phyloP scores from a whole-genome alignment of 257 asterid species.

The Orobanche coerulescens region DNA sequence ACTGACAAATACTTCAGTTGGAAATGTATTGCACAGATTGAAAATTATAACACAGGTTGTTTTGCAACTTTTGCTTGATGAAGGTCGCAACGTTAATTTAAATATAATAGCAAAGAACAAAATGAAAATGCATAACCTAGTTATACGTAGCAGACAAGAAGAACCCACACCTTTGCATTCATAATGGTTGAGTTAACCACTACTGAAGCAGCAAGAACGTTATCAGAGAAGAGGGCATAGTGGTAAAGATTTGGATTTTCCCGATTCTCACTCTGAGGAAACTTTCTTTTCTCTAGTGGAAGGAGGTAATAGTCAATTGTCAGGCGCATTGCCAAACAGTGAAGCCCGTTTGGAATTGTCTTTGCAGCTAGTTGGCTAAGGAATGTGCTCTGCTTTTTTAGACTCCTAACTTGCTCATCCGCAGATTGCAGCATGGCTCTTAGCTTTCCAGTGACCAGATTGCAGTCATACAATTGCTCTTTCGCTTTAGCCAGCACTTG shows the following conservation, averaged over 20 bases:
- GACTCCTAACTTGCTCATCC: constrained; percentile 93
- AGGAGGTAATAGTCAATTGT: constrained; percentile 90
- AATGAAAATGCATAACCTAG: constrained; percentile 15
- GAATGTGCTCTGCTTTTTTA: constrained; percentile 97
- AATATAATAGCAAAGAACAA: not conserved
- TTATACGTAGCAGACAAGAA: not conserved
- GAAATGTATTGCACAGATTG: constrained; percentile 5
- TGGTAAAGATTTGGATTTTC: constrained; percentile 83
- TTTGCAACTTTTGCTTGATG: not conserved
- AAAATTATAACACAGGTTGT: not conserved
- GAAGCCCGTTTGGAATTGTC: constrained; percentile 95
- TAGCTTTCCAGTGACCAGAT: constrained; percentile 82
- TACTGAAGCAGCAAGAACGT: constrained; percentile 96
- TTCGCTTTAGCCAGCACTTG: constrained; percentile 83
- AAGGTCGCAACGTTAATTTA: not conserved
- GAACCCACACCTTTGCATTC: constrained; percentile 72
- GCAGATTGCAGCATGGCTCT: constrained; percentile 98
- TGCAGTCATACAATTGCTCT: constrained; percentile 86
- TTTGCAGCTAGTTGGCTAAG: constrained; percentile 95
- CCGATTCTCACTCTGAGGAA: constrained; percentile 73
- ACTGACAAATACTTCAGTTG: constrained; percentile 7
- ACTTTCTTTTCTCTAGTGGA: constrained; percentile 71
- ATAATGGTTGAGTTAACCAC: constrained; percentile 84
- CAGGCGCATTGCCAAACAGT: constrained; percentile 85
- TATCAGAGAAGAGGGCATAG: constrained; percentile 94